Conservation (phyloP, 768 basidiomycete genomes). For the Dacryopinax primogenitus region DNA sequence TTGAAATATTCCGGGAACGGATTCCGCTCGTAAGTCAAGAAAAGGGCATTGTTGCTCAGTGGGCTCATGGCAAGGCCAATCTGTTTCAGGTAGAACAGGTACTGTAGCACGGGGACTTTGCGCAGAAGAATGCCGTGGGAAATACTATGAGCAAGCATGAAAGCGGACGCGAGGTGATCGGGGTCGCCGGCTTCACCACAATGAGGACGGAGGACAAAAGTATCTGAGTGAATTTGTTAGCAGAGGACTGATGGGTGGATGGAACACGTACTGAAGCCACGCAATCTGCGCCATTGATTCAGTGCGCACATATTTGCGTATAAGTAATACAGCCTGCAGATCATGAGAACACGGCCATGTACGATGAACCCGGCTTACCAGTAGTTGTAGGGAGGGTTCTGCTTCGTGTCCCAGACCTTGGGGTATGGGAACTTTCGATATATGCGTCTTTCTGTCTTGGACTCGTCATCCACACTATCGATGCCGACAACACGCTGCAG, state of each 20-base stretch:
- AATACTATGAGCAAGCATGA: constrained; percentile 92
- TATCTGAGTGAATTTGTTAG: constrained; percentile 41
- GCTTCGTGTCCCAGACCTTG: constrained; percentile 70
- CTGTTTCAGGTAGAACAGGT: constrained; percentile 95
- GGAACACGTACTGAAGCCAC: constrained; percentile 73
- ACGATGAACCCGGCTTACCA: constrained; percentile 43
- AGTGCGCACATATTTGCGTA: constrained; percentile 91
- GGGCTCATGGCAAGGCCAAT: constrained; percentile 99
- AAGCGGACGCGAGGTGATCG: constrained; percentile 91
- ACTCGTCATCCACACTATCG: constrained; percentile 98
- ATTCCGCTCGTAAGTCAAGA: constrained; percentile 92
- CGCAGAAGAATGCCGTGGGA: constrained; percentile 97
- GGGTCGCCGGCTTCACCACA: constrained; percentile 97
- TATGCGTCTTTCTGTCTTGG: constrained; percentile 79
- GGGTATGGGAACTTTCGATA: constrained; percentile 93
- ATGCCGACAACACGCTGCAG: constrained; percentile 92
- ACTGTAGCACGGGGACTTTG: constrained; percentile 93
- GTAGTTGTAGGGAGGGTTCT: constrained; percentile 90
- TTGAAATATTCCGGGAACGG: constrained; percentile 96
- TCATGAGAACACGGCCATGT: not conserved
- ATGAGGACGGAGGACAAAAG: constrained; percentile 93
- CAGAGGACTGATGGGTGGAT: not conserved
- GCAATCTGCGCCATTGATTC: constrained; percentile 76
- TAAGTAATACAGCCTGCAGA: constrained; percentile 83
- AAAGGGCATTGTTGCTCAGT: constrained; percentile 92